Percentiles rank a stretch among this genome's conserved stretches.
These are phyloP conservation scores for Microascus cirrosus DNA, from an alignment of 2,329 filamentous ascomycete species.

Conservation along the genomic window DNA sequence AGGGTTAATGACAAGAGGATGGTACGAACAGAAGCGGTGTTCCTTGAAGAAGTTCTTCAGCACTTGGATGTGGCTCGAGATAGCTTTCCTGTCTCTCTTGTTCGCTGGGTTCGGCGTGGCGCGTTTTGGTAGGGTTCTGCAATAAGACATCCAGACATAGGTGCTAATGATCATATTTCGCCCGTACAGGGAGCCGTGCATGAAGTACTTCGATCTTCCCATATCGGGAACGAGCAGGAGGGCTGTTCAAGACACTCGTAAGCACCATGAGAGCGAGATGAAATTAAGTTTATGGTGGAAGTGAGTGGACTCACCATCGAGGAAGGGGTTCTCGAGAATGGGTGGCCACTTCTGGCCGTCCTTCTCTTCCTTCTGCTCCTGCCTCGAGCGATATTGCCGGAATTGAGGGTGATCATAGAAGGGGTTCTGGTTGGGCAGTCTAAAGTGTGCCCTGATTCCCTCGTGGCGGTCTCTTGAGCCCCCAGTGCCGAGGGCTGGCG, in stretches of 20 bases:
- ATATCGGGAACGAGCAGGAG: conserved; percentile 55
- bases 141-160: conserved; percentile 50
- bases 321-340: conserved; percentile 53
- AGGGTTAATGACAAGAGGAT: neutral
- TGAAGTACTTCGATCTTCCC: conserved; percentile 55
- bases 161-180: conserved; percentile 61
- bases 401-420: conserved; percentile 53
- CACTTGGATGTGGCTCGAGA: conserved; percentile 62
- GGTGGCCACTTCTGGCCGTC: conserved; percentile 44
- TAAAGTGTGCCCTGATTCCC: neutral
- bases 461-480: neutral
- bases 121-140: conserved; percentile 31
- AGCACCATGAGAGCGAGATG: neutral
- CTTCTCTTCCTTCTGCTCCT: conserved; percentile 53
- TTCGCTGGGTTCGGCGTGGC: conserved; percentile 9
- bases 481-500: neutral
- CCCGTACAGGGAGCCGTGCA: conserved; percentile 51
- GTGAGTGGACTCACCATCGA: conserved; percentile 44
- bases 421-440: conserved; percentile 29
- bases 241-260: conserved; percentile 25
- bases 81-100: conserved; percentile 43
- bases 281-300: neutral
- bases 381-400: conserved; percentile 53
- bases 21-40: conserved; percentile 48
- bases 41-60: conserved; percentile 55